These are phyloP conservation scores for Dorcoceras hygrometricum DNA, from an alignment of 257 asterid genomes.

Conservation along the genomic window DNA sequence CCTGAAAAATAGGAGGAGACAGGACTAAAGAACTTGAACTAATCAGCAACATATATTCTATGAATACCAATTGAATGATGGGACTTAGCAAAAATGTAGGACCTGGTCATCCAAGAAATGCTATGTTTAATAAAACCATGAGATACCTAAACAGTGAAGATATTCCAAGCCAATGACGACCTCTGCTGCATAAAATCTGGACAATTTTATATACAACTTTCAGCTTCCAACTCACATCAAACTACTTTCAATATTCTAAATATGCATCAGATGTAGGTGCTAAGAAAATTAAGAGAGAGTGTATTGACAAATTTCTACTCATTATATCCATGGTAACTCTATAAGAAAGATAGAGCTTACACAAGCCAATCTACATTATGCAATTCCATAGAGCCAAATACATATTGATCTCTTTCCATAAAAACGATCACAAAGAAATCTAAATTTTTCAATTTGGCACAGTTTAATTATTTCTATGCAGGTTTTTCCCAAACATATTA, in stretches of 20 bases:
- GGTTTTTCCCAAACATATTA: not conserved
- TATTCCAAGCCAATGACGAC: conserved; percentile 90
- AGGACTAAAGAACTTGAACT: not conserved
- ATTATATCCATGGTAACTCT: not conserved
- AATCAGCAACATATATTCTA: not conserved
- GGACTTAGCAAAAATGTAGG: not conserved
- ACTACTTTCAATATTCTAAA: not conserved
- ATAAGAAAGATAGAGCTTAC: not conserved
- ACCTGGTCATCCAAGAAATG: not conserved
- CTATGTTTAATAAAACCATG: not conserved
- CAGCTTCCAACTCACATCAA: conserved; percentile 11
- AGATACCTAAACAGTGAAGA: conserved; percentile 94
- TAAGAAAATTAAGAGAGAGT: not conserved
- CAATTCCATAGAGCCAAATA: conserved; percentile 1
- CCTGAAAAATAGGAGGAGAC: not conserved
- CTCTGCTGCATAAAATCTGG: conserved; percentile 96
- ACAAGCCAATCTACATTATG: not conserved
- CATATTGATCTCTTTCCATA: not conserved
- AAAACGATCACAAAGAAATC: conserved; percentile 4
- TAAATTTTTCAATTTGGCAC: not conserved
- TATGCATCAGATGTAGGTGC: not conserved
- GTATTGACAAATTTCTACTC: not conserved
- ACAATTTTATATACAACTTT: conserved; percentile 10
- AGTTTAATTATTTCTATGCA: conserved; percentile 10
- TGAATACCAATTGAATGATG: not conserved